phyloP scores from a whole-genome alignment of 257 asterid genomes.

The Cynanchum wilfordii region DNA sequence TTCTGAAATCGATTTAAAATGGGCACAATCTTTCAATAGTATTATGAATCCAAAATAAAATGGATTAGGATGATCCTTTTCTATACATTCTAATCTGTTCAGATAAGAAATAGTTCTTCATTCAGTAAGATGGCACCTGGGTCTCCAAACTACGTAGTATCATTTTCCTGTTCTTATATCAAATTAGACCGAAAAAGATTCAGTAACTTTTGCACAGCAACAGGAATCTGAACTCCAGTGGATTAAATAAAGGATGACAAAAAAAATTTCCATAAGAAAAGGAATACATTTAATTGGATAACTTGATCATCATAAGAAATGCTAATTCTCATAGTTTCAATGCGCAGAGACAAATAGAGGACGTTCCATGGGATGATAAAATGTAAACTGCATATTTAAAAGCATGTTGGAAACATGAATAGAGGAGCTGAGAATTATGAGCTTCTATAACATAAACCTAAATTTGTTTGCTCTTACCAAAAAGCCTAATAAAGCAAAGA shows the following conservation, averaged over 20 bases:
- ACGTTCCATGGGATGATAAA: neutral
- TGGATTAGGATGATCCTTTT: too few relatives aligned
- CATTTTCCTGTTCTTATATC: neutral
- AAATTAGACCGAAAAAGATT: neutral
- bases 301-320: neutral
- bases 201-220: neutral
- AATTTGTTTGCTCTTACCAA: neutral
- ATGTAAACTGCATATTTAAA: neutral
- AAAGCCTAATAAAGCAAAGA: constrained; percentile 5
- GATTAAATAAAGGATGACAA: neutral
- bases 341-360: neutral
- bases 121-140: neutral
- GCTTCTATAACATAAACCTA: neutral
- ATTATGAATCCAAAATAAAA: too few relatives aligned
- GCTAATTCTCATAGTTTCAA: neutral
- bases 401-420: constrained; percentile 1
- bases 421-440: neutral
- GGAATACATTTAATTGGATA: neutral
- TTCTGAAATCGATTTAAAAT: too few relatives aligned
- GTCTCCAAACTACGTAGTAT: neutral
- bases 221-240: neutral
- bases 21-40: too few relatives aligned
- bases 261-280: neutral
- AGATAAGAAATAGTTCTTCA: neutral
- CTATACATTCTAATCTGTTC: too few relatives aligned